Conservation (phyloP, 106 monocot genomes). For the Allium fistulosum region DNA sequence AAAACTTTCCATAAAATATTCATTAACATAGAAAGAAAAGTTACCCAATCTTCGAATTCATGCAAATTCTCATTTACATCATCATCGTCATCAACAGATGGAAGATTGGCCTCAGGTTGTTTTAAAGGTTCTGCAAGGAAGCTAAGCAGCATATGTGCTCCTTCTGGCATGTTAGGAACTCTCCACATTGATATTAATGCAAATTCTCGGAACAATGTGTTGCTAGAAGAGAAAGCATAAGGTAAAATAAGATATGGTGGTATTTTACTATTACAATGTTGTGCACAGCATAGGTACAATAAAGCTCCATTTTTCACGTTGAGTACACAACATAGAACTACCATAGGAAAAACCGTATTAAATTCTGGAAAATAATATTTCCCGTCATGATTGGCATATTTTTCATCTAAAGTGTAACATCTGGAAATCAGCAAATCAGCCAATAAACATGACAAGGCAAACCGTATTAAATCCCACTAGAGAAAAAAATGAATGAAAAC, state of each 20-base stretch:
- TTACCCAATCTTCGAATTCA: slow-evolving; percentile 99
- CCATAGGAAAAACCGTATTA: no score
- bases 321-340: no score
- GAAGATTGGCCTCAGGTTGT: slow-evolving; percentile 63
- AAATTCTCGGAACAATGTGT: slow-evolving; percentile 91
- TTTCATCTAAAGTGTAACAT: no score
- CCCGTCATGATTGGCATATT: no score
- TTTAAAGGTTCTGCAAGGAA: slow-evolving; percentile 90
- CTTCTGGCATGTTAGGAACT: slow-evolving; percentile 84
- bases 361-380: no score
- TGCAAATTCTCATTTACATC: slow-evolving; percentile 54
- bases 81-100: slow-evolving; percentile 59
- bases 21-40: slow-evolving; percentile 3
- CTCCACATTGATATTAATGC: slow-evolving; percentile 99
- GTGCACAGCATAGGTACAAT: no score
- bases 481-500: no score
- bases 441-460: no score
- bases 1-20: background rate
- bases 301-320: no score
- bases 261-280: background rate
- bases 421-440: no score
- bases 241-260: background rate
- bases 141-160: slow-evolving; percentile 91
- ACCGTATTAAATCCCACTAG: no score
- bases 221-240: slow-evolving; percentile 36